Base-by-base conservation (phyloP, 495 filamentous ascomycete species). In the Penicillium daleae region DNA sequence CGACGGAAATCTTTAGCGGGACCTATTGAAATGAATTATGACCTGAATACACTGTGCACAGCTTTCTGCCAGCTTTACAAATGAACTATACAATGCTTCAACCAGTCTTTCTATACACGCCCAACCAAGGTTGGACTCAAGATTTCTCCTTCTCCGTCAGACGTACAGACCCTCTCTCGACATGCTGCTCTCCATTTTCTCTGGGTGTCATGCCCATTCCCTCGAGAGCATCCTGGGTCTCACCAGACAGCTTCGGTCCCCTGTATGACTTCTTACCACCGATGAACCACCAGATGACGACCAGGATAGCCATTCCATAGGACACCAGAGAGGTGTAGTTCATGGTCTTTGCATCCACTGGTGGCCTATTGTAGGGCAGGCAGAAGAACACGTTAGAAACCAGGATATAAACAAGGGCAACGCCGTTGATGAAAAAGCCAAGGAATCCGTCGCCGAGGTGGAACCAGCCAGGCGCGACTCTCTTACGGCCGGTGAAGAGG, bases 261-360 rank as follows among this genome's bases (percentile, higher is more conserved):
- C 35, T 60, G 50, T 60, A 60, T 17, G 50, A 52, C 15, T 24
- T 53, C 21, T 24, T 40, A 2, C 58, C 58, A 15, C 49, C 58
- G 26, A 60, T 46, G 22, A 60, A 60, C 58, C 58, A 60, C 58
- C 58, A 60, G 17, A 60, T 32, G 10, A 60, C 19, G 21, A 60
- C 58, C 17, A 60, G n/a, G 10, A 60, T 60, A 4, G 58, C 58
- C 58, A 60, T 60, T 21, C 58, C 58, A 46, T 60, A 60, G 1
- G 58, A 60, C 10, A 60, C 58, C 27, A 60, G 35, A 6, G 58
- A 54, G 3, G 52, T 56, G 32, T 62, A 62, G 21, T 62, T 62
- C 60, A 62, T 62, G 2, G 29, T 4, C 7, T 29, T 19, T 1
- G 52, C 42, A 7, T 53, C 48, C 0, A 57, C 53, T 2, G 60